These are phyloP conservation scores for Barbarea vulgaris DNA, from an alignment of 345 rosid genomes.

Conservation along the genomic window DNA sequence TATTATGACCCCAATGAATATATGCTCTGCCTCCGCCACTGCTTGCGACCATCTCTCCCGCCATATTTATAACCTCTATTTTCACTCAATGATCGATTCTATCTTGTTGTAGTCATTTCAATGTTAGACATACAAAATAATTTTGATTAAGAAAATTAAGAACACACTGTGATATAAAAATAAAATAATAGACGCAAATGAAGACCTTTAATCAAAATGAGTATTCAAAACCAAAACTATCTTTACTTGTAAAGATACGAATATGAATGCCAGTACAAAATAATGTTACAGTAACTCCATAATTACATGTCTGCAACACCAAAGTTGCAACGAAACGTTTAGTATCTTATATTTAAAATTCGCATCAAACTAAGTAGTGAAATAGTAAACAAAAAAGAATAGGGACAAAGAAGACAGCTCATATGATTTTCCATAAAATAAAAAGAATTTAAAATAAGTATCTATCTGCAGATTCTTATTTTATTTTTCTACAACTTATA, in stretches of 20 bases:
- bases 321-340: constrained; percentile 1
- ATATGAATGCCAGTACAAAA: not conserved
- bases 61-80: no score
- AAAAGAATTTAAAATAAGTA: constrained; percentile 23
- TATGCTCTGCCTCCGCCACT: no score
- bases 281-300: constrained; percentile 5
- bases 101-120: no score
- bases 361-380: not conserved
- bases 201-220: not conserved
- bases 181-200: no score
- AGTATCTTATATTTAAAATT: constrained; percentile 3
- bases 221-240: not conserved
- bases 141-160: no score
- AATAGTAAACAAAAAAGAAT: not conserved
- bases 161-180: no score
- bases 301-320: constrained; percentile 27
- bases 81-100: no score
- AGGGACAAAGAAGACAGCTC: constrained; percentile 28
- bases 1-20: no score
- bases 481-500: constrained; percentile 16
- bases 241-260: constrained; percentile 7
- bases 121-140: no score
- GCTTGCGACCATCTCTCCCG: no score
- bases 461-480: constrained; percentile 22
- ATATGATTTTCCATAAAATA: not conserved